phyloP scores from a whole-genome alignment of 768 basidiomycete genomes.

The Amanita phalloides region DNA sequence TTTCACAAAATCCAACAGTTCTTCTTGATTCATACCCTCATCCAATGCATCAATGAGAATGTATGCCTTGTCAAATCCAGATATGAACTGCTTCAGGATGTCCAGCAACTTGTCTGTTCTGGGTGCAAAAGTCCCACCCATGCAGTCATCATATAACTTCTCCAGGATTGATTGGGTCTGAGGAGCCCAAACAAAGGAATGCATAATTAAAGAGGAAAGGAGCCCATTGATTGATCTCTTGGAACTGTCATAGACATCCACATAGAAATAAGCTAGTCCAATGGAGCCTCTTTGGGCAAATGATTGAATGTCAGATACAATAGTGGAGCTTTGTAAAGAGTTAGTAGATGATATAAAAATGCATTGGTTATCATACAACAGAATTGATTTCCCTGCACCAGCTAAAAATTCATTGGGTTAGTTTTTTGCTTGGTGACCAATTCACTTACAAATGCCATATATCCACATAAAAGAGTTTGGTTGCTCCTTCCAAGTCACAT shows the following conservation, averaged over 20 bases:
- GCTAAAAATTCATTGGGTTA: not conserved
- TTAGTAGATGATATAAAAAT: not conserved
- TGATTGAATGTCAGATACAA: not conserved
- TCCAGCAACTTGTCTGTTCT: not conserved
- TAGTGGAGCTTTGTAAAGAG: not conserved
- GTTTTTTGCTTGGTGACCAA: not conserved
- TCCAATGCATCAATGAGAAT: constrained; percentile 2
- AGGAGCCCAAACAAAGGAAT: not conserved
- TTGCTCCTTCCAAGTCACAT: not conserved
- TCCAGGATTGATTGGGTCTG: not conserved
- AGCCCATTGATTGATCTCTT: not conserved
- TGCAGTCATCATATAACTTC: not conserved
- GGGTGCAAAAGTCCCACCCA: not conserved
- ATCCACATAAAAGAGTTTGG: constrained; percentile 3
- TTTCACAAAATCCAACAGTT: not conserved
- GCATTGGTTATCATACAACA: not conserved
- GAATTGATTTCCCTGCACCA: not conserved
- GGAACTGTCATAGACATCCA: not conserved
- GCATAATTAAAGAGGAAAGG: not conserved
- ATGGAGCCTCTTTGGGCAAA: not conserved
- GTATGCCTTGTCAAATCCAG: not conserved
- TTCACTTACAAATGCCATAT: not conserved
- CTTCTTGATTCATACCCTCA: not conserved
- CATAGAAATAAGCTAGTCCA: constrained; percentile 1
- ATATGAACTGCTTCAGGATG: not conserved